Conservation (phyloP, 2,329 filamentous ascomycete species). For the Verticillium alfalfae region DNA sequence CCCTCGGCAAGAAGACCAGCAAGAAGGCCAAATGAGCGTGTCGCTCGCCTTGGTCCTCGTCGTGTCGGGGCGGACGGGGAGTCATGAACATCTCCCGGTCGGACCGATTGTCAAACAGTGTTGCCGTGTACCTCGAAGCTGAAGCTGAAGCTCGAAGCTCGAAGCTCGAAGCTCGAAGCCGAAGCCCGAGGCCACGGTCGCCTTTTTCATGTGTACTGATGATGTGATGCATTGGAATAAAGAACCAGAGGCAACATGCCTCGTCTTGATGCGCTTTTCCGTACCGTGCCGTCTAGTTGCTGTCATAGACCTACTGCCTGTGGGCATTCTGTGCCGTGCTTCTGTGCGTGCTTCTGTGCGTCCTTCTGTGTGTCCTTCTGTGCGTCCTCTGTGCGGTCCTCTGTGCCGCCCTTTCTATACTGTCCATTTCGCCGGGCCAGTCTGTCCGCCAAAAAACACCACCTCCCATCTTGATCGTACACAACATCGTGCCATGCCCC, state of each 20-base stretch:
- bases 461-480: background rate
- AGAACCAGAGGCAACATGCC: background rate
- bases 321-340: too few species aligned
- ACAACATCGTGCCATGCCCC: background rate
- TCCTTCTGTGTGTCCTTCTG: too few species aligned
- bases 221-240: background rate
- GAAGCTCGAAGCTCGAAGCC: background rate
- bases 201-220: background rate
- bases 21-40: constrained; percentile 34
- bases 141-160: too few species aligned
- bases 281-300: background rate
- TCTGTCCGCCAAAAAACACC: too few species aligned
- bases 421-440: too few species aligned
- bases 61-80: too few species aligned
- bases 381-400: too few species aligned
- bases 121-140: too few species aligned
- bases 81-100: background rate
- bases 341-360: too few species aligned
- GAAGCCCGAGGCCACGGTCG: background rate
- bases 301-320: background rate
- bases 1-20: constrained; percentile 42
- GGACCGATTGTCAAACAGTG: background rate
- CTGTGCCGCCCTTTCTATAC: too few species aligned
- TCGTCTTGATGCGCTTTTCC: background rate
- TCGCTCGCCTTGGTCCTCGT: background rate